A percentile compares a stretch with the other conserved stretches of the same genome.
Evolutionary conservation across 2,329 filamentous ascomycete genomes (phyloP).

Genomic region (Elsinoe fawcettii): DNA sequence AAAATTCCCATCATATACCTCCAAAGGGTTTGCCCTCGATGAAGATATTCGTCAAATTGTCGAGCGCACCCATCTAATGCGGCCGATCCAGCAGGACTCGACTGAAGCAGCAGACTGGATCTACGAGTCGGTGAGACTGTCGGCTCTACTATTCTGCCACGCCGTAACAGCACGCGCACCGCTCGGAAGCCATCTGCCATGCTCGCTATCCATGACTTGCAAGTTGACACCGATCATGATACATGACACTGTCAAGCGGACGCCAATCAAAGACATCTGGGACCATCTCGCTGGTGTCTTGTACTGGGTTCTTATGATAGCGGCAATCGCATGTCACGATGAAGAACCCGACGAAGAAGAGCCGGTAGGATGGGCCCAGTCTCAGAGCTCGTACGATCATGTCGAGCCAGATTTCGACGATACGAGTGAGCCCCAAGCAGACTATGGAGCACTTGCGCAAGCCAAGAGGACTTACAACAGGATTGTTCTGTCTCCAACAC

Average conservation of each 20-base stretch:
- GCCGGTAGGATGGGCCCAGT: not conserved
- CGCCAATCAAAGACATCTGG: slow-evolving; percentile 27
- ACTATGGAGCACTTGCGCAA: not conserved
- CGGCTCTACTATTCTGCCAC: slow-evolving; percentile 23
- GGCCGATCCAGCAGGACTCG: not conserved
- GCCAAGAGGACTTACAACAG: not conserved
- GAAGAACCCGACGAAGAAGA: not conserved
- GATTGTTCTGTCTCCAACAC: not conserved
- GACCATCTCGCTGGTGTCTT: slow-evolving; percentile 28
- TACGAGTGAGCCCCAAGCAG: not conserved
- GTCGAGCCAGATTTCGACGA: not conserved
- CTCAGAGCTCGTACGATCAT: not conserved
- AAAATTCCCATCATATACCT: not conserved
- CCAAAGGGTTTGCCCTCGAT: not conserved
- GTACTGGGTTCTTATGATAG: slow-evolving; percentile 27
- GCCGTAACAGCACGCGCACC: slow-evolving; percentile 21
- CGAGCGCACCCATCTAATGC: not conserved
- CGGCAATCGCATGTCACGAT: slow-evolving; percentile 24
- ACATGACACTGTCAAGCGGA: slow-evolving; percentile 22
- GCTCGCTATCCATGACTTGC: not conserved
- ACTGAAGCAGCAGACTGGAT: not conserved
- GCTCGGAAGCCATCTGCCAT: slow-evolving; percentile 18
- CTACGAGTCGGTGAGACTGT: slow-evolving; percentile 26
- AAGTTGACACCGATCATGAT: slow-evolving; percentile 17
- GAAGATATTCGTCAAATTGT: not conserved